A percentile compares a stretch with the other conserved stretches of the same genome.
Evolutionary conservation across 306 rosid genomes (phyloP).

Genomic region (Crataegus laevigata): DNA sequence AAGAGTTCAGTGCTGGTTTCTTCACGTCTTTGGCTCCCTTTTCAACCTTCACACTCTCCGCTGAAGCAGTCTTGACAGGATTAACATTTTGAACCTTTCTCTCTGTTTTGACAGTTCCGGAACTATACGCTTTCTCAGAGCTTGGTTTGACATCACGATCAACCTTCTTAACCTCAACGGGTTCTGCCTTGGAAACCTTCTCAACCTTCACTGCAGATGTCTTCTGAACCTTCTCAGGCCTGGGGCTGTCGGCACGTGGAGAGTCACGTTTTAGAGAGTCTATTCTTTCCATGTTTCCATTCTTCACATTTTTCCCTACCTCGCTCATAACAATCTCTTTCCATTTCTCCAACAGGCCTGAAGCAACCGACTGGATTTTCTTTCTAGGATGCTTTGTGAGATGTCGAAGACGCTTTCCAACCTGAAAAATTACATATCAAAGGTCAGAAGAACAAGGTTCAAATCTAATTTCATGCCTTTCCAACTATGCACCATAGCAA

Average conservation of each 20-base stretch:
- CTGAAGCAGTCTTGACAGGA: conserved; percentile 29
- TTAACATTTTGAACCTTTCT: conserved; percentile 29
- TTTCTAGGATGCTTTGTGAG: conserved; percentile 78
- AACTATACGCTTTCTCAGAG: conserved; percentile 24
- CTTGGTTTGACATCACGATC: conserved; percentile 43
- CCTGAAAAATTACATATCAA: conserved; percentile 35
- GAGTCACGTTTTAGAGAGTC: conserved; percentile 35
- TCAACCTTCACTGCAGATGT: conserved; percentile 53
- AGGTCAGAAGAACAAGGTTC: conserved; percentile 8
- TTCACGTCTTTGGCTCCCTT: conserved; percentile 46
- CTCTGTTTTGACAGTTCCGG: conserved; percentile 8
- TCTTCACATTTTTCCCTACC: conserved; percentile 53
- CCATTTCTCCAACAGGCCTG: conserved; percentile 76
- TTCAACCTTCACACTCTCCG: conserved; percentile 54
- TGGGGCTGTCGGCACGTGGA: conserved; percentile 46
- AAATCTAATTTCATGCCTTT: not conserved
- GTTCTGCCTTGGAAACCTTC: conserved; percentile 37
- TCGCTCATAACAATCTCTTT: conserved; percentile 71
- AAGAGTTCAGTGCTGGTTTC: conserved; percentile 35
- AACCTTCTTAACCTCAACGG: conserved; percentile 49
- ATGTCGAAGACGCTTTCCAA: conserved; percentile 75
- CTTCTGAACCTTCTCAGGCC: conserved; percentile 61
- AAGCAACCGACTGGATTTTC: conserved; percentile 64
- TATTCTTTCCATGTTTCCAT: conserved; percentile 40
- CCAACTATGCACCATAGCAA: not conserved